Conservation (phyloP, 495 filamentous ascomycete genomes). For the Penicillium antarcticum region DNA sequence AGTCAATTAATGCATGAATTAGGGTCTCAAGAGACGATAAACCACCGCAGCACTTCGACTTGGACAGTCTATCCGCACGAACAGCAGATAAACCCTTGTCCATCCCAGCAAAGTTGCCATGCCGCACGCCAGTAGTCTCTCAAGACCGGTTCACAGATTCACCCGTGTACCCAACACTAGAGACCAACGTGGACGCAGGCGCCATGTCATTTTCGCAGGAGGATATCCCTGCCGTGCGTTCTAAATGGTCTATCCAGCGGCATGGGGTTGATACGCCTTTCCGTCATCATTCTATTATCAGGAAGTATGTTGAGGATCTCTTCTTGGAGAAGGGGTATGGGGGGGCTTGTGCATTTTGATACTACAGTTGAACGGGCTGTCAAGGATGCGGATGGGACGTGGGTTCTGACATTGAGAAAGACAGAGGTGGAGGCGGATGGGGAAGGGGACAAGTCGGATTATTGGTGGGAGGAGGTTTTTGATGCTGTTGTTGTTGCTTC, state of each 20-base stretch:
- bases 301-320: slow-evolving; percentile 38
- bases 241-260: slow-evolving; percentile 31
- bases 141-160: slow-evolving; percentile 50
- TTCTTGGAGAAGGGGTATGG: slow-evolving; percentile 33
- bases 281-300: slow-evolving; percentile 35
- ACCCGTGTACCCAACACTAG: slow-evolving; percentile 34
- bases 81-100: slow-evolving; percentile 47
- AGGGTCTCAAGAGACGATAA: slow-evolving; percentile 42
- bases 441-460: slow-evolving; percentile 22
- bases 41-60: slow-evolving; percentile 29
- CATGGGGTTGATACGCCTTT: slow-evolving; percentile 39
- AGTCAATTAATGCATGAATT: slow-evolving; percentile 3
- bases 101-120: slow-evolving; percentile 45
- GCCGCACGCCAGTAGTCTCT: slow-evolving; percentile 35
- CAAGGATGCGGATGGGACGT: slow-evolving; percentile 29
- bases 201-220: slow-evolving; percentile 42
- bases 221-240: slow-evolving; percentile 29
- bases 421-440: slow-evolving; percentile 13
- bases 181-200: slow-evolving; percentile 39
- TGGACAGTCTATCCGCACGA: slow-evolving; percentile 39
- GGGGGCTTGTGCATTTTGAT: slow-evolving; percentile 33
- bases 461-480: slow-evolving; percentile 44
- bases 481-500: slow-evolving; percentile 80
- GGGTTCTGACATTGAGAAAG: slow-evolving; percentile 36
- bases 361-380: slow-evolving; percentile 40